Percentiles rank a stretch among this genome's conserved stretches.
Evolutionary conservation across 83 land plant species (phyloP).

Genomic region (Picea abies): DNA sequence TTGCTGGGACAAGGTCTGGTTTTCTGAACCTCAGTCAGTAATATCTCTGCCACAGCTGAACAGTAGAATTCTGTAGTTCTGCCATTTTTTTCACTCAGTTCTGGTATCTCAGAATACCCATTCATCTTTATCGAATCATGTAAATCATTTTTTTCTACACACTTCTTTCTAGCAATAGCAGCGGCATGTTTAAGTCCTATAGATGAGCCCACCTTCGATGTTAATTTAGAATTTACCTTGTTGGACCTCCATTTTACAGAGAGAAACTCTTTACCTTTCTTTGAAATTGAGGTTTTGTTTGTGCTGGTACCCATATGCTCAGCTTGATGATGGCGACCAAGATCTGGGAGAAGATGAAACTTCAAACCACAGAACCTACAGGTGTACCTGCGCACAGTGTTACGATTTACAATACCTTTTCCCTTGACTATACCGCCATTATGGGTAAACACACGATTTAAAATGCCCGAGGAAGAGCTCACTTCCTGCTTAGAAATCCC

Average conservation of each 20-base stretch:
- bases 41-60: slow-evolving; percentile 50
- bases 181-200: slow-evolving; percentile 24
- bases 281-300: slow-evolving; percentile 17
- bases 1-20: slow-evolving; percentile 60
- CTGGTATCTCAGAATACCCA: slow-evolving; percentile 29
- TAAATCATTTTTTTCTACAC: not conserved
- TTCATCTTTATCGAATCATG: not conserved
- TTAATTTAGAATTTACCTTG: slow-evolving; percentile 37
- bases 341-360: slow-evolving; percentile 90
- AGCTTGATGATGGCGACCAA: slow-evolving; percentile 98
- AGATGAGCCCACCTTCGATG: slow-evolving; percentile 30
- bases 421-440: not conserved
- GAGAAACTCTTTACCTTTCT: slow-evolving; percentile 34
- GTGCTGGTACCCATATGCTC: slow-evolving; percentile 66
- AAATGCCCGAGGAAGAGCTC: not conserved
- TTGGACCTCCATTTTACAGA: slow-evolving; percentile 34
- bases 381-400: slow-evolving; percentile 39
- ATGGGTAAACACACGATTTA: not conserved
- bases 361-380: slow-evolving; percentile 83
- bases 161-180: slow-evolving; percentile 34
- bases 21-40: slow-evolving; percentile 56
- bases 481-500: slow-evolving; percentile 3
- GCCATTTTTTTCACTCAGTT: slow-evolving; percentile 22
- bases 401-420: slow-evolving; percentile 3
- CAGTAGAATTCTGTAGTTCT: slow-evolving; percentile 40